Evolutionary conservation across 495 filamentous ascomycete genomes (phyloP), one percentile per base, ranked within the genome.

Genomic region (Penicillium verhagenii): DNA sequence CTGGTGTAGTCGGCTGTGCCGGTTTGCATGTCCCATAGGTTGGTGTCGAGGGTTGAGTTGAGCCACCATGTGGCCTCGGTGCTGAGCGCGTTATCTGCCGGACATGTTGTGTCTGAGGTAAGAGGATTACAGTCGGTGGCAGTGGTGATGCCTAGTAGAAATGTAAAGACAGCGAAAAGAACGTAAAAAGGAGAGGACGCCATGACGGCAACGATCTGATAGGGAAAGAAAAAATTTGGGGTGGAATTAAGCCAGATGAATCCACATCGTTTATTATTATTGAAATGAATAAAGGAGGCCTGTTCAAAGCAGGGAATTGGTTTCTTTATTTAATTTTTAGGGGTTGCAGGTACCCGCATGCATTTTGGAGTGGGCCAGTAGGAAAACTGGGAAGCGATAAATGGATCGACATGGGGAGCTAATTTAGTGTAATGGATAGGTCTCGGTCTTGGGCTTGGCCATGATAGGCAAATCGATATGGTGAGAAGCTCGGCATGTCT

Each of bases 61-160:
- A 92, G 83, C 56, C 89, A 78, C 63, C 91, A 88, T 21, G 84
- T 76, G 58, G 78, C 81, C 67, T 83, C 87, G 53, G 90, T 82
- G 29, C 80, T 86, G n/a, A 96, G 82, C 10, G 91, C 92, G 23
- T 89, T 79, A 66, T 95, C 79, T 19, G 87, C 63, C 10, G 86
- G 79, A 63, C 91, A 96, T 10, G 78, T 75, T 50, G 70, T 72
- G 60, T 87, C 77, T 4, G 35, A n/a, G n/a, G n/a, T 51, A 54
- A 79, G 72, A 7, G 88, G 88, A 26, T 87, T 79, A 75, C 88
- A 92, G 19, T 68, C 61, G 13, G 86, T 60, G 19, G 23, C 44
- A 24, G 44, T 24, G 11, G 23, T 23, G 23, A 47, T 10, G n/a
- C 25, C 25, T 47, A 25, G 5, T 47, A 25, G 5, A 47, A 47